Evolutionary conservation across 768 basidiomycete species (phyloP).

Genomic region (Russula sp.): DNA sequence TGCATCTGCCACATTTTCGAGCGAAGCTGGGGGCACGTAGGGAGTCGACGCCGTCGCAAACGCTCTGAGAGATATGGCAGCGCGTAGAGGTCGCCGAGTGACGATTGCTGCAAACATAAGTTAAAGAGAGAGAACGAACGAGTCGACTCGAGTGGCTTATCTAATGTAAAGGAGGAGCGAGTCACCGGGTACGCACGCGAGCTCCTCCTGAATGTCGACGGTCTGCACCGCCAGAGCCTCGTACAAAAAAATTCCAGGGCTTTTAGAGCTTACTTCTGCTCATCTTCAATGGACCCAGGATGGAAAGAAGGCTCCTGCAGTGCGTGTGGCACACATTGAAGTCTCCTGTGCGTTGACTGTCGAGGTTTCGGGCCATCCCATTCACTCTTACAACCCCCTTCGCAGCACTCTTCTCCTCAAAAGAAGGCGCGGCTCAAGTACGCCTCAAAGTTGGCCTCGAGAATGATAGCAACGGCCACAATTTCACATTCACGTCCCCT

Average conservation of each 20-base stretch:
- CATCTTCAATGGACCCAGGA: slow-evolving; percentile 79
- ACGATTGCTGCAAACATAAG: slow-evolving; percentile 7
- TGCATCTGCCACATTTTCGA: slow-evolving; percentile 22
- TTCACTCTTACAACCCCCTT: background rate
- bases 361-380: background rate
- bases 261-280: slow-evolving; percentile 65
- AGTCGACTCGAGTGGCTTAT: background rate
- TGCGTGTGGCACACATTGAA: slow-evolving; percentile 56
- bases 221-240: slow-evolving; percentile 56
- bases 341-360: slow-evolving; percentile 43
- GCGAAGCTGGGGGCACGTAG: slow-evolving; percentile 31
- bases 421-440: slow-evolving; percentile 75
- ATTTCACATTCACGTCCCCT: slow-evolving; percentile 74
- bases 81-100: slow-evolving; percentile 2
- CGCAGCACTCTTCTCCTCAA: slow-evolving; percentile 78
- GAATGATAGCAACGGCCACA: slow-evolving; percentile 67
- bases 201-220: slow-evolving; percentile 24
- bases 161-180: slow-evolving; percentile 7
- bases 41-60: slow-evolving; percentile 26
- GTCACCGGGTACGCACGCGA: background rate
- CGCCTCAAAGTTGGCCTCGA: slow-evolving; percentile 67
- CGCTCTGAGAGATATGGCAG: background rate
- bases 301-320: slow-evolving; percentile 56
- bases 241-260: slow-evolving; percentile 78
- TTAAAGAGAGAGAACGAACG: background rate